These are phyloP conservation scores for Trichoderma brevicompactum DNA, from an alignment of 2,329 filamentous ascomycete genomes.

Conservation along the genomic window DNA sequence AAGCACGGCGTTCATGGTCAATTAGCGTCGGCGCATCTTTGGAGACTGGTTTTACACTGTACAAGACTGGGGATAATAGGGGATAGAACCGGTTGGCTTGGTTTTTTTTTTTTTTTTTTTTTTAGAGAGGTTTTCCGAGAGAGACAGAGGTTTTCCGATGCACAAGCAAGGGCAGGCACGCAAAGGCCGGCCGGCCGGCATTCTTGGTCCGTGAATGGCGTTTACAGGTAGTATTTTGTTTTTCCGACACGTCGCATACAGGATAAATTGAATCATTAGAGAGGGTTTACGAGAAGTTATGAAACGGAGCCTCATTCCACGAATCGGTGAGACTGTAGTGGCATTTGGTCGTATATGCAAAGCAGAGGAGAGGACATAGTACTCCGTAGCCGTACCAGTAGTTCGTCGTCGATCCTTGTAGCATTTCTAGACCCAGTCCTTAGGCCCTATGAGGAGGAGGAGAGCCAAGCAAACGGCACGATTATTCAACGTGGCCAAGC, in stretches of 20 bases:
- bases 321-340: neutral
- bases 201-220: conserved; percentile 9
- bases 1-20: conserved; percentile 56
- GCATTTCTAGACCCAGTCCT: neutral
- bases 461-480: conserved; percentile 17
- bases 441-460: neutral
- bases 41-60: neutral
- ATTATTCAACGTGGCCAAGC: conserved; percentile 6
- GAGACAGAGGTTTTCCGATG: neutral
- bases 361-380: too few species aligned
- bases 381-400: too few species aligned
- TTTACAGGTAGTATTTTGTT: neutral
- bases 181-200: neutral
- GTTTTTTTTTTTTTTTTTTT: neutral
- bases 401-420: neutral
- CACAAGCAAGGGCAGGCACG: neutral
- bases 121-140: conserved; percentile 4
- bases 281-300: too few species aligned
- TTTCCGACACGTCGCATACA: neutral
- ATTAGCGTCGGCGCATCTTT: conserved; percentile 4
- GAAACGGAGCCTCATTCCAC: neutral
- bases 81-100: neutral
- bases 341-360: neutral
- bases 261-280: conserved; percentile 1
- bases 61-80: neutral